Conservation (phyloP, 768 basidiomycete species). For the Dioszegia aurantiaca region DNA sequence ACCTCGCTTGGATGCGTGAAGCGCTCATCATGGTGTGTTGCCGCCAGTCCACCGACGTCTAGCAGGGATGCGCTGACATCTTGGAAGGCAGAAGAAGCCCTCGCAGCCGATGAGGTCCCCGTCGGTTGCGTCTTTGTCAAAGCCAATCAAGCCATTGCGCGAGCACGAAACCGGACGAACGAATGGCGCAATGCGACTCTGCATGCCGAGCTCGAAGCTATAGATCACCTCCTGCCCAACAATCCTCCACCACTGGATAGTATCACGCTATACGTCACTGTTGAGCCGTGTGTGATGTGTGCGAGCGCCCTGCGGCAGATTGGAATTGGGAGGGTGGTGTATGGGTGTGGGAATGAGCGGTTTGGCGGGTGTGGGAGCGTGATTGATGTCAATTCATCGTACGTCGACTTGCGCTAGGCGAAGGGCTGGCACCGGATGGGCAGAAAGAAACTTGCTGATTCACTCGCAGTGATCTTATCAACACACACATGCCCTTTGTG, state of each 20-base stretch:
- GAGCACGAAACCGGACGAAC: conserved; percentile 89
- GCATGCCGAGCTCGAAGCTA: conserved; percentile 95
- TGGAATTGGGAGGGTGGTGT: conserved; percentile 84
- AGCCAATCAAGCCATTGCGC: conserved; percentile 70
- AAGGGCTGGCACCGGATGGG: too few species aligned
- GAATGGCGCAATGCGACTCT: conserved; percentile 91
- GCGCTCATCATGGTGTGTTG: conserved; percentile 75
- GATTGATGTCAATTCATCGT: conserved; percentile 77
- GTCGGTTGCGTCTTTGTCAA: conserved; percentile 95
- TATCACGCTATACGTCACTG: conserved; percentile 92
- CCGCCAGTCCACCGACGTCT: background rate
- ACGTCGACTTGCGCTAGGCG: conserved; percentile 31
- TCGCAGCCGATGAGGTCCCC: conserved; percentile 81
- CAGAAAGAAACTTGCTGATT: too few species aligned
- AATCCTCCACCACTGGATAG: conserved; percentile 65
- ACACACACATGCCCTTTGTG: conserved; percentile 68
- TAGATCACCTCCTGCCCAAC: conserved; percentile 77
- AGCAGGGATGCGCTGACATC: conserved; percentile 7
- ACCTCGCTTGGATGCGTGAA: conserved; percentile 69
- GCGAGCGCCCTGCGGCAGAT: conserved; percentile 90
- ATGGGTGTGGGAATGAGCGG: conserved; percentile 90
- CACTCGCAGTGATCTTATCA: conserved; percentile 57
- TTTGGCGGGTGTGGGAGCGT: conserved; percentile 98
- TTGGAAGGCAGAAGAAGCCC: conserved; percentile 63
- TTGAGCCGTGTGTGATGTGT: conserved; percentile 99